A percentile compares a stretch with the other conserved stretches of the same genome.
Evolutionary conservation across 106 monocot genomes (phyloP).

Genomic region (Phalaenopsis aphrodite): DNA sequence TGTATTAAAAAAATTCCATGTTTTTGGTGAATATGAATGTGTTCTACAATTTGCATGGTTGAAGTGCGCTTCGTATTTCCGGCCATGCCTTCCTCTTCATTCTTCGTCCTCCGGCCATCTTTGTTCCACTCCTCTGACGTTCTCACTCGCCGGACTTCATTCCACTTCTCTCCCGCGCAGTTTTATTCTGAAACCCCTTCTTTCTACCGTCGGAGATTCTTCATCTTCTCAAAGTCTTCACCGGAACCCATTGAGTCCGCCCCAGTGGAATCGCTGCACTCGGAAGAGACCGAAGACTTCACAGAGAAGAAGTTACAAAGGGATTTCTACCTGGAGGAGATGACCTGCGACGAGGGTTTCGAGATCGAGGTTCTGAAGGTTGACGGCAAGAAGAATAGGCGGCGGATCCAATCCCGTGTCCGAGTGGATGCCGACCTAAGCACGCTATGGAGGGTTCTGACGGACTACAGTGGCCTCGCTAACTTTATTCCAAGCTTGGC

Average conservation of each 20-base stretch:
- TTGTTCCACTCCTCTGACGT: not conserved
- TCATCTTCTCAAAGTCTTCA: not conserved
- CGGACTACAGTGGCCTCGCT: constrained; percentile 85
- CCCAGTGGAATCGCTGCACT: not conserved
- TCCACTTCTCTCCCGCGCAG: not conserved
- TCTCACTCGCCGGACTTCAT: not conserved
- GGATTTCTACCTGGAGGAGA: not conserved
- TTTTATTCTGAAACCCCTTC: not conserved
- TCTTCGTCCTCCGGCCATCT: not conserved
- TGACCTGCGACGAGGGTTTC: constrained; percentile 21
- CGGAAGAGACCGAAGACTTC: not conserved
- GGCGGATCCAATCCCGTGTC: constrained; percentile 42
- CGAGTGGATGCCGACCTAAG: constrained; percentile 53
- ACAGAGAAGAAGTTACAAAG: not conserved
- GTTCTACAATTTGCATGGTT: no score
- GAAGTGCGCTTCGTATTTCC: not conserved
- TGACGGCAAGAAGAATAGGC: constrained; percentile 38
- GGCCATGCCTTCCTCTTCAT: not conserved
- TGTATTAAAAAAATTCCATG: no score
- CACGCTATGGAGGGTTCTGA: constrained; percentile 71
- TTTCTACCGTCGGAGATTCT: not conserved
- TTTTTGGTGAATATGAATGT: no score
- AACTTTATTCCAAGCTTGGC: constrained; percentile 68
- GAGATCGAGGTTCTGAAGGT: constrained; percentile 52
- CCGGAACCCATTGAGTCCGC: not conserved